Base-by-base conservation (phyloP, 1,284 basidiomycete genomes). In the Coniophora puteana region DNA sequence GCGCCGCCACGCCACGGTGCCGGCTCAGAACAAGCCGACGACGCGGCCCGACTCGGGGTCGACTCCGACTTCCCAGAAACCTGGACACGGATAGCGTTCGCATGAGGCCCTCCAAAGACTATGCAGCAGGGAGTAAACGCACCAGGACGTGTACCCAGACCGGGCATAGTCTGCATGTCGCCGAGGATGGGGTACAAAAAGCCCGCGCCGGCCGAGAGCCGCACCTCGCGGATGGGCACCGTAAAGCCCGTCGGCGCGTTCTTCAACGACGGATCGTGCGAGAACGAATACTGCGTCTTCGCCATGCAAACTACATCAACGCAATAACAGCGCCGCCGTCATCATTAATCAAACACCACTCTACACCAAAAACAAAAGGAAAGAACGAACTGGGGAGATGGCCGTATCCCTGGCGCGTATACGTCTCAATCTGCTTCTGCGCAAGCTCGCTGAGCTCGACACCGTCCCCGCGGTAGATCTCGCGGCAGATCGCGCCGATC, bases 131-230 rank as follows among this genome's bases (percentile, higher is more conserved):
- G 44, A n/a, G n/a, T n/a, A n/a, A 17, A 46, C 65, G 52, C 64
- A 74, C 91, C 91, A 53, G 93, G 93, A 48, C 94, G 83, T 45
- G 94, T 97, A 22, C 86, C 91, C 30, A 98, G 76, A 50, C 95
- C 95, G 30, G 96, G 95, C 93, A 99, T 96, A 45, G 93, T 97
- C 63, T 92, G 89, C 90, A 95, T 94, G 63, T 93, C 89, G 37
- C 91, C 91, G 26, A 93, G 79, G 48, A 98, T 80, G 27, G 94
- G 94, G 67, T 96, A 97, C 50, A 99, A 69, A 79, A 99, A 96
- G 24, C 91, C 90, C 39, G 95, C 94, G 34, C 95, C 96, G 5
- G 93, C 95, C 11, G 90, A 89, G 18, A 96, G 71, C 44, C 90
- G 77, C 39, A 97, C 90, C 46, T 85, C 82, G 31, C 91, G 83